These are phyloP conservation scores for Penicillium paneum DNA, from an alignment of 2,329 filamentous ascomycete species.

Conservation along the genomic window DNA sequence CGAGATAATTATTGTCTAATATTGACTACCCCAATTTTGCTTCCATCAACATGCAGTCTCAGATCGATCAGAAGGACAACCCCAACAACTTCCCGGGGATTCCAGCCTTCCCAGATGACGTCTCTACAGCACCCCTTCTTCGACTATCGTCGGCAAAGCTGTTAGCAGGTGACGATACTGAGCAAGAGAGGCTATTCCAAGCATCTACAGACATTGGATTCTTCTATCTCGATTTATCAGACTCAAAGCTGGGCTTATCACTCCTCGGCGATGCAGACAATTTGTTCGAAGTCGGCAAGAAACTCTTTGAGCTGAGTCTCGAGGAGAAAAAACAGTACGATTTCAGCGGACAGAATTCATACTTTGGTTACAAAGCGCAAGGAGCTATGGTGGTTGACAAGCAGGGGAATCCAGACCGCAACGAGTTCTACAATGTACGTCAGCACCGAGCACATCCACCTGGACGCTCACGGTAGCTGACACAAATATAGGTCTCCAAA, in stretches of 20 bases:
- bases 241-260: constrained; percentile 34
- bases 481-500: constrained; percentile 45
- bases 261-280: constrained; percentile 45
- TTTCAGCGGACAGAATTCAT: constrained; percentile 49
- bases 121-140: constrained; percentile 46
- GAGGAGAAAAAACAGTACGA: constrained; percentile 57
- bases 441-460: not conserved
- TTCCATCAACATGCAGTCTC: constrained; percentile 3
- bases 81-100: constrained; percentile 26
- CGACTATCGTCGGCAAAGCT: constrained; percentile 42
- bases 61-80: not conserved
- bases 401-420: constrained; percentile 49
- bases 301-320: constrained; percentile 48
- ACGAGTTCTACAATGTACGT: constrained; percentile 56
- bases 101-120: constrained; percentile 43
- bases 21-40: not conserved
- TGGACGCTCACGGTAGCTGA: not conserved
- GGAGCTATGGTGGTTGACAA: constrained; percentile 49
- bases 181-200: constrained; percentile 36
- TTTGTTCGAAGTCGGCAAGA: constrained; percentile 47
- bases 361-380: constrained; percentile 54
- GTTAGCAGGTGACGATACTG: constrained; percentile 33
- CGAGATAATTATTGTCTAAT: not conserved
- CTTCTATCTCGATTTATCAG: constrained; percentile 54
- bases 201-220: constrained; percentile 53